Conservation (phyloP, 73 alveolate genomes). For the Paraurostyla sp. region DNA sequence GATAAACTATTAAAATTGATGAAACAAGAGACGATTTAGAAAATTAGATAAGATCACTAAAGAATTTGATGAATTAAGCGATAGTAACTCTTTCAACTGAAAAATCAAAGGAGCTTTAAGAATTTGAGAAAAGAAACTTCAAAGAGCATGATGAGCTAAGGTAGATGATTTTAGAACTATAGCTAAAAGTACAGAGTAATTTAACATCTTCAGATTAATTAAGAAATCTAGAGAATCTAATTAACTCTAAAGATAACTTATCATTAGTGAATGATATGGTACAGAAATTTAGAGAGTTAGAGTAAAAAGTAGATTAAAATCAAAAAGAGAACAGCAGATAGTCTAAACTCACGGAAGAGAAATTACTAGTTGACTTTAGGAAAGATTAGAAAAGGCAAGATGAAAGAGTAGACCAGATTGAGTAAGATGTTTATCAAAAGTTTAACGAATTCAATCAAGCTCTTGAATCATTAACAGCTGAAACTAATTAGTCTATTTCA, state of each 20-base stretch:
- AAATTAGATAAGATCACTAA: background rate
- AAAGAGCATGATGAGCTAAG: background rate
- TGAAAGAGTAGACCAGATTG: too few relatives aligned
- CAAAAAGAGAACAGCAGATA: background rate
- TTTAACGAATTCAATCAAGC: too few relatives aligned
- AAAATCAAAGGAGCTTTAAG: background rate
- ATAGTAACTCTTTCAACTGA: background rate
- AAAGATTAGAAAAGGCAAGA: too few relatives aligned
- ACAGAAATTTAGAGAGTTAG: background rate
- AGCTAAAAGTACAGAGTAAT: background rate
- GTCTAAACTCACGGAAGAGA: background rate
- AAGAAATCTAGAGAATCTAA: background rate
- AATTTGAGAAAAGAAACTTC: background rate
- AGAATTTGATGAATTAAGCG: background rate
- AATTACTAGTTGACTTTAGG: background rate
- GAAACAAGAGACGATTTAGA: background rate
- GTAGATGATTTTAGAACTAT: background rate
- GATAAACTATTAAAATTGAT: background rate
- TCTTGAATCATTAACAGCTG: too few relatives aligned
- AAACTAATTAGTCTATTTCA: too few relatives aligned
- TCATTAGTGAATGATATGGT: background rate
- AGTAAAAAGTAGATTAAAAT: background rate
- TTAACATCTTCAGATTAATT: background rate
- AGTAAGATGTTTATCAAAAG: too few relatives aligned
- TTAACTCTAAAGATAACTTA: background rate